Base-by-base conservation (phyloP, 2,329 filamentous ascomycete genomes). In the Hypoxylon sp. region DNA sequence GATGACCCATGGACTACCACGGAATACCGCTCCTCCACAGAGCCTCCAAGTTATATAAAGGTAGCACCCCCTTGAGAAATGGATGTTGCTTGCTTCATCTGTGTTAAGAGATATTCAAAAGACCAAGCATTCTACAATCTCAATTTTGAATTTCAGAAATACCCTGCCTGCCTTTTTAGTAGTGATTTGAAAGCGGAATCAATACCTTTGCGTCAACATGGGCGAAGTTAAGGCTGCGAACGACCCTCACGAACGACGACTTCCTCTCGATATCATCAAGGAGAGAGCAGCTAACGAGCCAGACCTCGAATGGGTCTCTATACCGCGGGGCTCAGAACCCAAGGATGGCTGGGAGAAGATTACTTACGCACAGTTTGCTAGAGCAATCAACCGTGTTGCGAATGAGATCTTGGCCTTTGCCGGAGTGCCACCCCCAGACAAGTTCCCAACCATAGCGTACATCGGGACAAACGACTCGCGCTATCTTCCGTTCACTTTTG, bases 361-460 rank as follows among this genome's bases (percentile, higher is more conserved):
- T 61, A 80, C 79, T 0, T 83, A 76, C 50, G 73, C 69, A 42
- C 72, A 81, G 51, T 78, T 78, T 30, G 80, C 81, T 57, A 82
- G 82, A 31, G 81, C 79, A 17, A 74, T 83, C 68, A 81, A 84
- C 73, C 76, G 77, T 30, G 73, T 79, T 14, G 81, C 81, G 5
- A 77, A 77, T 37, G 74, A 72, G 63, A 76, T 84, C 49, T 63
- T 77, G 11, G 67, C 54, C 2, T 27, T 66, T 3, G 64, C 46
- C 20, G 64, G 64, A 14, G 53, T 61, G 6, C 11, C 64, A 22
- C 27, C 54, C 2, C 46, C 48, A 4, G 63, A 37, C n/a, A 53
- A 35, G 11, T 79, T 79, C 56, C 80, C 79, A 1, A 83, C 81
- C 0, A 77, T 85, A 25, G 81, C 82, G 7, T 86, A 84, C 71